Base-by-base conservation (phyloP, 1,284 basidiomycete species). In the Cryptococcus sp. region DNA sequence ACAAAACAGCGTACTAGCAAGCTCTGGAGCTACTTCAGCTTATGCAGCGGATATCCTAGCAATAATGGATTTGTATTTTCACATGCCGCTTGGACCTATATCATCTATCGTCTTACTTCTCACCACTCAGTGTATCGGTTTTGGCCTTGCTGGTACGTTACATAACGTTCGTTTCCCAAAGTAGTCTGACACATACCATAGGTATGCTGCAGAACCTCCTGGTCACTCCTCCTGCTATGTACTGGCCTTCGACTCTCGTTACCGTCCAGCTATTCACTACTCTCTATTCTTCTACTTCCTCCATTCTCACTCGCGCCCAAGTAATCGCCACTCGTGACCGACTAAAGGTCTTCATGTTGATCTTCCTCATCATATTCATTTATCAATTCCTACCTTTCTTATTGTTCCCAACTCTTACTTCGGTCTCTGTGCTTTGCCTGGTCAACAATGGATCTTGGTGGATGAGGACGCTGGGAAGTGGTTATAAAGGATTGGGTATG, bases 91-190 rank as follows among this genome's bases (percentile, higher is more conserved):
- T 1, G 65, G 70, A 13, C 57, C 73, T 0, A 32, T 75, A 4
- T 67, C 75, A 2, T 73, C 78, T 2, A 81, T 84, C 34, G 80
- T 84, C 55, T 80, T 82, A 0, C 73, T 83, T 1, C 74, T 81
- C 49, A 78, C 78, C 4, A 82, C 80, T 1, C 81, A 83, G 62
- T 73, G 80, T 47, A 79, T 82, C 35, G 81, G 81, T 3, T 82
- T 81, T 53, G 81, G 80, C 1, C 66, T 82, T 4, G 78, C 78
- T 8, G 81, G 80, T 58, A 52, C 53, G 71, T 62, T 34, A 1
- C 31, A n/a, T 13, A 30, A n/a, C 34, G 70, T 13, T 4, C 0
- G 7, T 10, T 32, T 32, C 36, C 11, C 8, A 4, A 2, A 35
- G 15, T 36, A 33, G 6, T 37, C 34, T 48, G 44, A 35, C 13